phyloP scores from a whole-genome alignment of 371 early-diverging fungal species.

The Mucor piriformis region DNA sequence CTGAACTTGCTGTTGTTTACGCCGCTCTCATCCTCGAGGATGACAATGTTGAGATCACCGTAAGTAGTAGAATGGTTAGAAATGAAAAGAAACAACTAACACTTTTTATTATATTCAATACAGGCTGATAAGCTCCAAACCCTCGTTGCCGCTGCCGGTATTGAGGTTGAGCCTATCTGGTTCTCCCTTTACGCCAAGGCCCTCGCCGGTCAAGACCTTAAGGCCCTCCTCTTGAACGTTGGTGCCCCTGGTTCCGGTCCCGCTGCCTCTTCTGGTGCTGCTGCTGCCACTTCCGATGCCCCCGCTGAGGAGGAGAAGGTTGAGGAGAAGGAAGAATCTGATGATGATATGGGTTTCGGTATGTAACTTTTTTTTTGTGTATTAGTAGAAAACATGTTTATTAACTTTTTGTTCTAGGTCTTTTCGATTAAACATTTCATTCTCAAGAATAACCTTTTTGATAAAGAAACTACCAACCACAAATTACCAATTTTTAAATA shows the following conservation, averaged over 20 bases:
- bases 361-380: conserved; percentile 24
- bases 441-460: not conserved
- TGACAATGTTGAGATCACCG: conserved; percentile 95
- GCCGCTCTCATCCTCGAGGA: conserved; percentile 98
- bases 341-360: conserved; percentile 95
- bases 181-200: conserved; percentile 97
- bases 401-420: conserved; percentile 51
- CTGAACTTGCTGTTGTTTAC: conserved; percentile 94
- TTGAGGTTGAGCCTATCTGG: conserved; percentile 96
- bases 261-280: conserved; percentile 62
- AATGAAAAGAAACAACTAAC: too few relatives aligned
- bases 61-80: too few relatives aligned
- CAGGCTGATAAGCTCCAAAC: conserved; percentile 96
- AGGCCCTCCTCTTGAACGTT: conserved; percentile 90
- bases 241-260: conserved; percentile 83
- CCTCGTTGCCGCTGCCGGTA: conserved; percentile 90
- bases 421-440: conserved; percentile 74
- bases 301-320: conserved; percentile 69
- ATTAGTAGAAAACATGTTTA: not conserved
- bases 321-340: conserved; percentile 86
- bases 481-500: not conserved
- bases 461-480: not conserved
- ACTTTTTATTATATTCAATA: not conserved
- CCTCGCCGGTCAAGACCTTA: conserved; percentile 91
- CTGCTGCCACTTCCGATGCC: conserved; percentile 56